Evolutionary conservation across 192 early-diverging fungal genomes (phyloP).

Genomic region (Mortierella claussenii): DNA sequence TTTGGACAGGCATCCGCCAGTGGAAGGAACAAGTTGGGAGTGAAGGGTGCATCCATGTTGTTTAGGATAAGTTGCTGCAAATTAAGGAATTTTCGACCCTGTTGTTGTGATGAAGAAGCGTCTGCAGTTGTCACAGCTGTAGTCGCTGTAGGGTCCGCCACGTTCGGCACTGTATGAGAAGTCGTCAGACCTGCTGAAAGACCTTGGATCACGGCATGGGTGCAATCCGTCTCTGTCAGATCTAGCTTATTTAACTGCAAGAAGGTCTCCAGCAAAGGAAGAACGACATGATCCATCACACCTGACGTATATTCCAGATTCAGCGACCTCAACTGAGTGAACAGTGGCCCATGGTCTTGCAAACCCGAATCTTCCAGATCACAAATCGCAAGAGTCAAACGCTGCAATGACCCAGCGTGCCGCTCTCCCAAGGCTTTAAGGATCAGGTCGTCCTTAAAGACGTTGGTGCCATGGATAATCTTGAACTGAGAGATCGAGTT

Average conservation of each 20-base stretch:
- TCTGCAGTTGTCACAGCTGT: too few relatives aligned
- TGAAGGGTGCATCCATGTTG: constrained; percentile 47
- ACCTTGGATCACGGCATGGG: constrained; percentile 23
- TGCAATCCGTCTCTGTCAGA: constrained; percentile 45
- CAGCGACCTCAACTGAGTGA: constrained; percentile 15
- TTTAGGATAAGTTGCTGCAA: constrained; percentile 41
- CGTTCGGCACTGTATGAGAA: too few relatives aligned
- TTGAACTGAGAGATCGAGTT: constrained; percentile 36
- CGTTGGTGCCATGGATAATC: constrained; percentile 35
- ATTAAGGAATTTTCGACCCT: constrained; percentile 10
- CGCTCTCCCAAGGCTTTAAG: constrained; percentile 34
- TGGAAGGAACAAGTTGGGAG: constrained; percentile 19
- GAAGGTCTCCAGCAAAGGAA: constrained; percentile 35
- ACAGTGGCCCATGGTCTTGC: constrained; percentile 28
- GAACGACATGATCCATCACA: constrained; percentile 29
- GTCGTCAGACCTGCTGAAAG: too few relatives aligned
- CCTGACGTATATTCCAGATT: constrained; percentile 50
- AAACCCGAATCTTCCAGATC: constrained; percentile 43
- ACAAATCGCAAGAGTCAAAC: constrained; percentile 34
- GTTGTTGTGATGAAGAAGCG: constrained; percentile 4
- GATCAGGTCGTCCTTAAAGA: constrained; percentile 33
- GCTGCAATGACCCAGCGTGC: constrained; percentile 33
- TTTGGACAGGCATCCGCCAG: constrained; percentile 36
- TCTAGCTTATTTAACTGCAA: constrained; percentile 27
- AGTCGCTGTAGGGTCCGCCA: too few relatives aligned